Evolutionary conservation across 352 stramenopile species (phyloP).

Genomic region (Pythium aquatile): DNA sequence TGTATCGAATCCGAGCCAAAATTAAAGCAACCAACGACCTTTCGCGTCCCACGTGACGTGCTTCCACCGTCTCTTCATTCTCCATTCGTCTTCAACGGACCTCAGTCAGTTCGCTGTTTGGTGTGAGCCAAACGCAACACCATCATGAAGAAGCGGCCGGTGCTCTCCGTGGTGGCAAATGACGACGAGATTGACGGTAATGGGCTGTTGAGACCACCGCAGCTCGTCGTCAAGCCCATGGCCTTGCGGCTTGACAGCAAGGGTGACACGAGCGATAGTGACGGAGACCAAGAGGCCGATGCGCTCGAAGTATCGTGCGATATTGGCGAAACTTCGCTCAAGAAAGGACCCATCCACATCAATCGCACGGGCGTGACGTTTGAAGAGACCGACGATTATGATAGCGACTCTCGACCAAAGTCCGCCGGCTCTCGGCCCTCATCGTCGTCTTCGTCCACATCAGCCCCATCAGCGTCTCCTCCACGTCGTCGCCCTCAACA

Average conservation of each 20-base stretch:
- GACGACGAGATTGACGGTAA: conserved; percentile 13
- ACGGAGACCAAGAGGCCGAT: conserved; percentile 35
- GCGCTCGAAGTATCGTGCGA: conserved; percentile 66
- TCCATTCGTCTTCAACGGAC: not conserved
- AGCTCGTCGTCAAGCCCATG: conserved; percentile 18
- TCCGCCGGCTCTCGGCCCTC: conserved; percentile 9
- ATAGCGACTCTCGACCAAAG: conserved; percentile 5
- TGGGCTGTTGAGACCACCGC: conserved; percentile 11
- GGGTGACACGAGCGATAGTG: conserved; percentile 20
- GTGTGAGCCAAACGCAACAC: not conserved
- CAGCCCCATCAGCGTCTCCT: conserved; percentile 5
- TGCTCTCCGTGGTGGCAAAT: conserved; percentile 5
- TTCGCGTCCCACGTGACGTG: conserved; percentile 5
- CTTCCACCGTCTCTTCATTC: not conserved
- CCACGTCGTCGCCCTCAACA: conserved; percentile 24
- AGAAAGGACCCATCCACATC: conserved; percentile 65
- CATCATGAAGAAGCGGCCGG: conserved; percentile 20
- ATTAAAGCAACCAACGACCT: not conserved
- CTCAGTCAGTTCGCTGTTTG: not conserved
- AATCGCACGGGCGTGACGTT: conserved; percentile 66
- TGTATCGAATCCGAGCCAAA: not conserved
- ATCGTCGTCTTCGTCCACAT: conserved; percentile 1
- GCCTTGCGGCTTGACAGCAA: conserved; percentile 4
- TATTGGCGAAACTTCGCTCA: conserved; percentile 70
- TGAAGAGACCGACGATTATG: conserved; percentile 25